Conservation (phyloP, 352 stramenopile species). For the Phytophthora boehmeriae region DNA sequence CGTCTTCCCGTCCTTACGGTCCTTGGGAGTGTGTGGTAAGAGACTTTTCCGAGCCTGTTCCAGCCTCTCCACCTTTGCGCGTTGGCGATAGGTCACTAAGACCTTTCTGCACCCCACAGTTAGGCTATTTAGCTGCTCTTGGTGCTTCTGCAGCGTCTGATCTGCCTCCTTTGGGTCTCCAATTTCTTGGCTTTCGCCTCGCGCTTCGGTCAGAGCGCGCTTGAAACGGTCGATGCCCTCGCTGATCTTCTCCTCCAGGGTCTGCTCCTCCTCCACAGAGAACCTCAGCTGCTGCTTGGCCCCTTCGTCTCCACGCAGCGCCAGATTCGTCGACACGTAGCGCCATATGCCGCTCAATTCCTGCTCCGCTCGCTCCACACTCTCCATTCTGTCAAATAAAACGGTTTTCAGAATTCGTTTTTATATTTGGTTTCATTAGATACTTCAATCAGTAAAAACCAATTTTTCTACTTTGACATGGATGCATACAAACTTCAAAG, state of each 20-base stretch:
- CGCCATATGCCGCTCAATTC: slow-evolving; percentile 49
- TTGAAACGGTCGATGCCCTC: slow-evolving; percentile 44
- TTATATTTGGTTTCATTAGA: neutral
- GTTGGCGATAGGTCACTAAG: slow-evolving; percentile 65
- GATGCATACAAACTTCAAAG: neutral
- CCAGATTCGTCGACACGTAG: slow-evolving; percentile 51
- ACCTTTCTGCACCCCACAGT: slow-evolving; percentile 55
- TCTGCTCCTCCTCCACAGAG: slow-evolving; percentile 63
- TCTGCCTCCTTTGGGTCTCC: slow-evolving; percentile 30
- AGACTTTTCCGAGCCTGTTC: slow-evolving; percentile 56
- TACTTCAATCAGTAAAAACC: no score
- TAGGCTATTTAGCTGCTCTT: slow-evolving; percentile 42
- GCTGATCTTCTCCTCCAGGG: slow-evolving; percentile 62
- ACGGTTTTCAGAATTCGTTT: neutral
- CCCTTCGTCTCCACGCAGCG: slow-evolving; percentile 4
- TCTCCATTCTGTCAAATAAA: slow-evolving; percentile 39
- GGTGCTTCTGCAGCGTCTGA: slow-evolving; percentile 38
- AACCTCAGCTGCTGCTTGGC: slow-evolving; percentile 46
- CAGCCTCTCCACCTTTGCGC: slow-evolving; percentile 61
- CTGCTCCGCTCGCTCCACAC: slow-evolving; percentile 46
- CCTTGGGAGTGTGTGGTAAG: slow-evolving; percentile 34
- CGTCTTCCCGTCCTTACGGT: slow-evolving; percentile 11
- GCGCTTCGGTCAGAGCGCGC: slow-evolving; percentile 37
- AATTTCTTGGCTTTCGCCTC: slow-evolving; percentile 58
- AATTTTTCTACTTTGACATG: neutral